These are phyloP conservation scores for Ambrosiella xylebori DNA, from an alignment of 2,329 filamentous ascomycete species.

Conservation along the genomic window DNA sequence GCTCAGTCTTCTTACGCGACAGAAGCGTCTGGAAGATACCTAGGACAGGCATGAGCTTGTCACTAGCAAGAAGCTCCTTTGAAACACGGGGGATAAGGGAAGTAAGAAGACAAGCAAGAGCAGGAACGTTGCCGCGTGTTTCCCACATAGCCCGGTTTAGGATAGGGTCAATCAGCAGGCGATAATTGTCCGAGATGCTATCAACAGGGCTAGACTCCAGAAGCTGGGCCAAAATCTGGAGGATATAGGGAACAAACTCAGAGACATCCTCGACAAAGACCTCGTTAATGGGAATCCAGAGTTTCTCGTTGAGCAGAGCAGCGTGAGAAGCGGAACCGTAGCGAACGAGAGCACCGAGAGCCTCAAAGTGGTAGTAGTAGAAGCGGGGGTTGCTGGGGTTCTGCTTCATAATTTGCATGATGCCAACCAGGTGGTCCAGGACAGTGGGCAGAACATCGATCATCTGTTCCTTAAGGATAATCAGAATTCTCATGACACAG, in stretches of 20 bases:
- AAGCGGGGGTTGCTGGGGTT: constrained; percentile 97
- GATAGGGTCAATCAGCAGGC: constrained; percentile 58
- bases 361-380: constrained; percentile 97
- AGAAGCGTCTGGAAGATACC: constrained; percentile 91
- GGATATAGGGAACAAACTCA: constrained; percentile 91
- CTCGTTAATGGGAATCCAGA: constrained; percentile 69
- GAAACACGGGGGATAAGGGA: constrained; percentile 68
- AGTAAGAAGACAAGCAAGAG: constrained; percentile 66
- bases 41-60: constrained; percentile 75
- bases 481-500: constrained; percentile 92
- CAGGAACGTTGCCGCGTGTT: constrained; percentile 79
- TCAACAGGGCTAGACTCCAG: constrained; percentile 70
- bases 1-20: constrained; percentile 65
- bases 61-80: constrained; percentile 53
- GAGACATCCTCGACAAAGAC: constrained; percentile 71
- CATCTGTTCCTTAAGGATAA: constrained; percentile 77
- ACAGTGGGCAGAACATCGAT: constrained; percentile 57
- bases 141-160: constrained; percentile 79
- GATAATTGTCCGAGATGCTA: constrained; percentile 67
- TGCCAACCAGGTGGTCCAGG: constrained; percentile 69
- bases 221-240: constrained; percentile 84
- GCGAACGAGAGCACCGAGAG: constrained; percentile 69
- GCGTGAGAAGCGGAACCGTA: constrained; percentile 49
- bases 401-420: constrained; percentile 78
- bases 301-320: constrained; percentile 56